A percentile compares a stretch with the other conserved stretches of the same genome.
These are phyloP conservation scores for Pleurotus tuoliensis DNA, from an alignment of 768 basidiomycete genomes.

Conservation along the genomic window DNA sequence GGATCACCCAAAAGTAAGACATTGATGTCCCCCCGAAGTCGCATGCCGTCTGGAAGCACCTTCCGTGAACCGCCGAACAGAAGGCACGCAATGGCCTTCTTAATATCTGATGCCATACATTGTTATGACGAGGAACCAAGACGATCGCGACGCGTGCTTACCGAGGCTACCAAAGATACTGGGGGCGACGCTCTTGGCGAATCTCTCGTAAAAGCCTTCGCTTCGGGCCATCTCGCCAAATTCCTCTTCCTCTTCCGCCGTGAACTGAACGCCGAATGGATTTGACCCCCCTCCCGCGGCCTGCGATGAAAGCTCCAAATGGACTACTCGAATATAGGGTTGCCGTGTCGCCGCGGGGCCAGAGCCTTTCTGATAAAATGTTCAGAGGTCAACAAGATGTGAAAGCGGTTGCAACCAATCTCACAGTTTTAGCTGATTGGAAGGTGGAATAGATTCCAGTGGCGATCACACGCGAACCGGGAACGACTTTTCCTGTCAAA, in stretches of 20 bases:
- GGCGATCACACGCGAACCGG: constrained; percentile 91
- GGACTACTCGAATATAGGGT: constrained; percentile 90
- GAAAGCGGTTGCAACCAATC: constrained; percentile 15
- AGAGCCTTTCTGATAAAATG: constrained; percentile 57
- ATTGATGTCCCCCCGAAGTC: constrained; percentile 96
- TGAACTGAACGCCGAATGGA: constrained; percentile 85
- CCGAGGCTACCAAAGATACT: constrained; percentile 96
- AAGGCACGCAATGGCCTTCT: constrained; percentile 95
- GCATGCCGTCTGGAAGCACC: constrained; percentile 94
- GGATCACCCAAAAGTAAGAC: constrained; percentile 95
- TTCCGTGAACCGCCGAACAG: constrained; percentile 98
- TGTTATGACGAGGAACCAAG: constrained; percentile 6
- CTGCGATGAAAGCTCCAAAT: constrained; percentile 85
- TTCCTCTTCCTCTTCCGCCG: constrained; percentile 96
- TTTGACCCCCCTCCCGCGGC: constrained; percentile 69
- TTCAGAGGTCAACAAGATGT: neutral
- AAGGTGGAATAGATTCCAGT: constrained; percentile 98
- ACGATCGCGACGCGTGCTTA: constrained; percentile 27
- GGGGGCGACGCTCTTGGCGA: constrained; percentile 91
- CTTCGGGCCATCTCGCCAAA: constrained; percentile 88
- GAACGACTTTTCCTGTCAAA: constrained; percentile 89
- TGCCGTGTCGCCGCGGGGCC: constrained; percentile 89
- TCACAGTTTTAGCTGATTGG: constrained; percentile 79
- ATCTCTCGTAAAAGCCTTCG: constrained; percentile 88
- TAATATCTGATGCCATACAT: constrained; percentile 69